Evolutionary conservation across 805 yeast species (phyloP).

Genomic region (Kodamaea neixiangensis): DNA sequence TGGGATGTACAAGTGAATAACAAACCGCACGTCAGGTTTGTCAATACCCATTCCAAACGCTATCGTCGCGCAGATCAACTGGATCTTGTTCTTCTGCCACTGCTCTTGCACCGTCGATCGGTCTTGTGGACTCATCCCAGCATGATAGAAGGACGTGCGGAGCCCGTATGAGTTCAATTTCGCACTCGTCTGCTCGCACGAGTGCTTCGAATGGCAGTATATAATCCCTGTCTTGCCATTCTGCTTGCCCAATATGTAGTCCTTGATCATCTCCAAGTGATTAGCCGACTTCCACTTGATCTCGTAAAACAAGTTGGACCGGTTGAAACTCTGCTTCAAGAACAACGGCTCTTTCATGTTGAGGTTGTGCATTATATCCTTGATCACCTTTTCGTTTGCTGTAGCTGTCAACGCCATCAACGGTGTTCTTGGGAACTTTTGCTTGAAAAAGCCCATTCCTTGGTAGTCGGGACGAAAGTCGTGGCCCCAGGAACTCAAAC

Average conservation of each 20-base stretch:
- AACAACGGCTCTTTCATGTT: conserved; percentile 61
- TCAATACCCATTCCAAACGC: conserved; percentile 99
- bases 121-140: conserved; percentile 86
- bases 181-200: conserved; percentile 81
- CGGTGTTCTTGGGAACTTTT: conserved; percentile 76
- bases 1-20: conserved; percentile 85
- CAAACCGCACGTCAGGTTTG: conserved; percentile 92
- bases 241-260: conserved; percentile 53
- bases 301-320: conserved; percentile 81
- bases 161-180: conserved; percentile 62
- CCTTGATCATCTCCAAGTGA: conserved; percentile 57
- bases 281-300: conserved; percentile 65
- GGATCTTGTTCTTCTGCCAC: conserved; percentile 77
- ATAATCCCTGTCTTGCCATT: conserved; percentile 76
- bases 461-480: conserved; percentile 97
- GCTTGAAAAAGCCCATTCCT: conserved; percentile 70
- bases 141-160: conserved; percentile 80
- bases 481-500: conserved; percentile 99
- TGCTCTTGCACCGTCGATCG: conserved; percentile 67
- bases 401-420: conserved; percentile 97
- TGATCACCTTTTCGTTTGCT: conserved; percentile 85
- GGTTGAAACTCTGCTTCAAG: conserved; percentile 87
- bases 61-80: conserved; percentile 92
- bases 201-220: conserved; percentile 86
- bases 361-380: conserved; percentile 82